These are phyloP conservation scores for Amphichorda felina DNA, from an alignment of 2,329 filamentous ascomycete genomes.

Conservation along the genomic window DNA sequence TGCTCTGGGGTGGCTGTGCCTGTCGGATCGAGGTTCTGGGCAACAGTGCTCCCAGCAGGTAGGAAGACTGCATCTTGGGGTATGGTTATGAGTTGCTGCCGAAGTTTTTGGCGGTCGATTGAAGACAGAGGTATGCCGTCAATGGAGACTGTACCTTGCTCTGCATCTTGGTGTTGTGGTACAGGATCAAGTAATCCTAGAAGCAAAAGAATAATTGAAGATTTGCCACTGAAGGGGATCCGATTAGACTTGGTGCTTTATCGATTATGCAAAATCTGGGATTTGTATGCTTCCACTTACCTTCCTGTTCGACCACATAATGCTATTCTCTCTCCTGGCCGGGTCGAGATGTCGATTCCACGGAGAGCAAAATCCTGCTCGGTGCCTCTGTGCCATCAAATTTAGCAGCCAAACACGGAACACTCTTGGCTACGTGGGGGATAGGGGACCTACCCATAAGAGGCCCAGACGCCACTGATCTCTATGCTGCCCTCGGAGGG, in stretches of 20 bases:
- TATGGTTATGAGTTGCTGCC: slow-evolving; percentile 35
- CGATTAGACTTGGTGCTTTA: not conserved
- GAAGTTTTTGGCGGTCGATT: slow-evolving; percentile 28
- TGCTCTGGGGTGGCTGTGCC: slow-evolving; percentile 15
- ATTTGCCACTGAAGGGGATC: slow-evolving; percentile 24
- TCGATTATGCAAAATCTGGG: no score
- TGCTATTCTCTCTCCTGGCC: slow-evolving; percentile 19
- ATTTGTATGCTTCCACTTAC: slow-evolving; percentile 1
- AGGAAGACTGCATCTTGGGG: slow-evolving; percentile 43
- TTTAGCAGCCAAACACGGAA: no score
- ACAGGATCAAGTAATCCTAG: slow-evolving; percentile 28
- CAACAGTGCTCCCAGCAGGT: slow-evolving; percentile 26
- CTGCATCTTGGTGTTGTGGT: slow-evolving; percentile 6
- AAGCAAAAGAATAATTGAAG: slow-evolving; percentile 25
- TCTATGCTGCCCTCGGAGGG: slow-evolving; percentile 16
- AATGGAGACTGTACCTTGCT: slow-evolving; percentile 21
- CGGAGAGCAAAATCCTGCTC: slow-evolving; percentile 11
- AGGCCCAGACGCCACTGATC: slow-evolving; percentile 18
- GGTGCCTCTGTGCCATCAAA: no score
- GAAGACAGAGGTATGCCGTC: slow-evolving; percentile 23
- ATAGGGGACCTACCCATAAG: slow-evolving; percentile 11
- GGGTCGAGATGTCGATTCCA: slow-evolving; percentile 15
- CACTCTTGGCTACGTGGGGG: no score
- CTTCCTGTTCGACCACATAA: slow-evolving; percentile 24
- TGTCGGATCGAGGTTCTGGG: slow-evolving; percentile 29